Base-by-base conservation (phyloP, 441 rosid species). In the Euphorbia celastroides region DNA sequence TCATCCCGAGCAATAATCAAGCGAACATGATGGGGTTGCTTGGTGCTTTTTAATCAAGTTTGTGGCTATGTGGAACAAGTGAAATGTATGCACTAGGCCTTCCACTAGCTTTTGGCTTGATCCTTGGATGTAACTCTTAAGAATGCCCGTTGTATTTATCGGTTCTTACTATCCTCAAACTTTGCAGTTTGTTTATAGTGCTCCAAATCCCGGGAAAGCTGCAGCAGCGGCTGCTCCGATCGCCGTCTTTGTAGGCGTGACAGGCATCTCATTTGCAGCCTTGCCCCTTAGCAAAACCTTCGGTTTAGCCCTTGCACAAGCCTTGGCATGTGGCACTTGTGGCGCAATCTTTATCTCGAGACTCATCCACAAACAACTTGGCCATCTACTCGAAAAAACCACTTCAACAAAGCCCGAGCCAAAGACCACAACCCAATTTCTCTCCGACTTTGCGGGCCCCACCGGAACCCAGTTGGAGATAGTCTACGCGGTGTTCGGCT, bases 191-290 rank as follows among this genome's bases (percentile, higher is more conserved):
- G 99, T 95, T 51, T 95, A 95, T 85, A 88, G 97, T 75, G 99
- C 99, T 77, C 86, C 82, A 65, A 92, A 95, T 81, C 99, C 97
- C 2, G 99, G 99, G 60, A 93, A 83, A 84, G 98, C 99, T 0
- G 99, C 98, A 0, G 99, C 99, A 0, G 78, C 99, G 0, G 97
- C 97, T 0, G 99, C 99, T 31, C 99, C 99, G 0, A 69, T 92
- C 11, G 98, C 97, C 0, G 95, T 95, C 60, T 95, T 92, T 72
- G 19, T 82, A 46, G 95, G 98, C 4, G 88, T 92, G 26, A 85
- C 98, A 0, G 87, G 88, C 31, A 95, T 92, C 65, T 92, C 98
- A 19, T 95, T 88, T 36, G 89, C 89, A 0, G 96, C 96, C 11
- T 82, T 92, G 72, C 99, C 99, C 57, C 85, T 90, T 13, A 95